These are phyloP conservation scores for Endocladia muricata DNA, from an alignment of 31 red algal genomes.

Conservation along the genomic window DNA sequence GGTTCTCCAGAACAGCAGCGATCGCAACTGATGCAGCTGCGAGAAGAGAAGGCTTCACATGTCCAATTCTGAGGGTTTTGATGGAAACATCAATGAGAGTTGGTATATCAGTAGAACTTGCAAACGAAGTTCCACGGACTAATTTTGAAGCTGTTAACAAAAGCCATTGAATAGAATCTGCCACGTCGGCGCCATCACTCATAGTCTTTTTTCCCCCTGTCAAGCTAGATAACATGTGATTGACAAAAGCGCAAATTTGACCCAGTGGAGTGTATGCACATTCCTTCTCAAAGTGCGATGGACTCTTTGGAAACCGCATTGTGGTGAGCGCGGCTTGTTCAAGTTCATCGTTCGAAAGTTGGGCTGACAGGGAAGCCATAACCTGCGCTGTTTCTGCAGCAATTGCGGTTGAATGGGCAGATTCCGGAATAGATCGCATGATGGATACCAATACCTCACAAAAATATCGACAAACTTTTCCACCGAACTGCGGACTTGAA, in stretches of 20 bases:
- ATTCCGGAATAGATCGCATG: slow-evolving; percentile 17
- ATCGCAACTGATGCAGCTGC: slow-evolving; percentile 44
- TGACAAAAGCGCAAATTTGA: slow-evolving; percentile 47
- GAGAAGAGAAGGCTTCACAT: slow-evolving; percentile 10
- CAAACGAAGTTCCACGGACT: slow-evolving; percentile 29
- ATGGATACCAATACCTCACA: slow-evolving; percentile 28
- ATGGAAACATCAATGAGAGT: slow-evolving; percentile 16
- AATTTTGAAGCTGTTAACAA: slow-evolving; percentile 40
- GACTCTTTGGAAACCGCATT: slow-evolving; percentile 19
- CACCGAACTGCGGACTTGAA: slow-evolving; percentile 68
- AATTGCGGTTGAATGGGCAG: slow-evolving; percentile 38
- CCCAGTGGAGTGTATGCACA: slow-evolving; percentile 26
- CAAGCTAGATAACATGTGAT: slow-evolving; percentile 17
- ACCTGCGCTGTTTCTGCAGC: slow-evolving; percentile 47
- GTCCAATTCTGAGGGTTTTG: slow-evolving; percentile 5
- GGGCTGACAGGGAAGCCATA: slow-evolving; percentile 56
- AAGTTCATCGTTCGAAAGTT: slow-evolving; percentile 48
- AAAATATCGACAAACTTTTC: slow-evolving; percentile 65
- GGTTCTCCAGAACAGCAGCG: slow-evolving; percentile 40
- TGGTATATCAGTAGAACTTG: slow-evolving; percentile 4
- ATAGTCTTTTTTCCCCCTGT: background rate
- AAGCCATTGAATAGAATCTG: slow-evolving; percentile 53
- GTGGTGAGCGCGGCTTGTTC: slow-evolving; percentile 48
- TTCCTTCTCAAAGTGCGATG: slow-evolving; percentile 13
- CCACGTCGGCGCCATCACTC: background rate